These are phyloP conservation scores for Blastobotrys serpentis DNA, from an alignment of 1,139 yeast genomes.

Conservation along the genomic window DNA sequence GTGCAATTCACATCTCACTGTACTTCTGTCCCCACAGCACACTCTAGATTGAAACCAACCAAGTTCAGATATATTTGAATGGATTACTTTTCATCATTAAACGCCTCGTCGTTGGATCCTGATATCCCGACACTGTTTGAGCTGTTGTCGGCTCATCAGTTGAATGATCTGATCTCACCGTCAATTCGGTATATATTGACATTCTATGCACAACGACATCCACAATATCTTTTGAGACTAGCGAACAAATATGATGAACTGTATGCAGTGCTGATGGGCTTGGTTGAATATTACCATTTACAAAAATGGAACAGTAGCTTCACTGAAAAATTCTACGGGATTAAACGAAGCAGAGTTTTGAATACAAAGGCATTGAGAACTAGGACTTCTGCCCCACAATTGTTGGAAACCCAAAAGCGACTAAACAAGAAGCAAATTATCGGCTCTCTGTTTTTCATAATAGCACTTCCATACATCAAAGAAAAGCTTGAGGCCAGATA, in stretches of 20 bases:
- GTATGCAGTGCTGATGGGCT: constrained; percentile 58
- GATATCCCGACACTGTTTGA: constrained; percentile 82
- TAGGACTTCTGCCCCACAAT: constrained; percentile 41
- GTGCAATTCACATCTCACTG: no score
- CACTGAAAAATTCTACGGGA: constrained; percentile 89
- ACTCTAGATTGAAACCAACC: no score
- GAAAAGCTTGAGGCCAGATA: constrained; percentile 68
- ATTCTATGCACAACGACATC: constrained; percentile 77
- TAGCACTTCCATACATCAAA: constrained; percentile 65
- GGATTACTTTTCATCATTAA: constrained; percentile 82
- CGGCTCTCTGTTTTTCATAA: constrained; percentile 61
- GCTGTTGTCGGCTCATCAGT: constrained; percentile 74
- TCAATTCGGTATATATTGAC: constrained; percentile 77
- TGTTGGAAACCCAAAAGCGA: constrained; percentile 55
- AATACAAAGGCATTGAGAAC: constrained; percentile 33
- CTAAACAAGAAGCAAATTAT: constrained; percentile 55
- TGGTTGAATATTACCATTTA: constrained; percentile 73
- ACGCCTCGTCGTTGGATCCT: constrained; percentile 71
- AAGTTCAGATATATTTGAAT: constrained; percentile 43
- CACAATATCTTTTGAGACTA: constrained; percentile 60
- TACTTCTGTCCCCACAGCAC: background rate
- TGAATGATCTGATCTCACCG: constrained; percentile 76
- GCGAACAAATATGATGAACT: constrained; percentile 78
- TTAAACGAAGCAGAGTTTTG: constrained; percentile 56
- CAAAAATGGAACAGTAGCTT: constrained; percentile 80